Evolutionary conservation across 2,329 filamentous ascomycete genomes (phyloP).

Genomic region (Clarireedia hainanense): DNA sequence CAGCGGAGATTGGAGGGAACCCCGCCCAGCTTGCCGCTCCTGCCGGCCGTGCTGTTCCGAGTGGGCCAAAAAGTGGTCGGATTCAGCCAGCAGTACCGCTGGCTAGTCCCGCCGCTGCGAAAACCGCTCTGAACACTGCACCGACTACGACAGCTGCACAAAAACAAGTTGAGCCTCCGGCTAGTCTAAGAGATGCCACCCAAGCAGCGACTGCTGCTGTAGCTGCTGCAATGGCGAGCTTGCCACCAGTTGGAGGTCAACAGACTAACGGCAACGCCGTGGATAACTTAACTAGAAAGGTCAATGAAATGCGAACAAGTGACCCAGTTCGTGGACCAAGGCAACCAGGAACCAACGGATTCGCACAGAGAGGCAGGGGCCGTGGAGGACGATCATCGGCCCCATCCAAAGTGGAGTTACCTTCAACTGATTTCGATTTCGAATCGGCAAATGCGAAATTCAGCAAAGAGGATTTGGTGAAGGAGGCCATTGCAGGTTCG

Average conservation of each 20-base stretch:
- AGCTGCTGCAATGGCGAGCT: constrained; percentile 72
- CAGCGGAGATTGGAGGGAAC: constrained; percentile 41
- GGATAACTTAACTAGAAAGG: constrained; percentile 66
- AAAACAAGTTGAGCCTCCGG: constrained; percentile 28
- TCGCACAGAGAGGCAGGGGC: constrained; percentile 33
- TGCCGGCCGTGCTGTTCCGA: constrained; percentile 22
- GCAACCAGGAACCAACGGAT: constrained; percentile 36
- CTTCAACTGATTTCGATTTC: constrained; percentile 88
- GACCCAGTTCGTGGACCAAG: constrained; percentile 44
- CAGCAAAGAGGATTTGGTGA: constrained; percentile 75
- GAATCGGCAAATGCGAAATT: constrained; percentile 79
- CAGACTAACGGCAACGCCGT: constrained; percentile 38
- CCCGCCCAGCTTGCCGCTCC: constrained; percentile 14
- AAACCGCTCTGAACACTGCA: constrained; percentile 33
- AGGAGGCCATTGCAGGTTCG: constrained; percentile 80
- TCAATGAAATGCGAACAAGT: constrained; percentile 68
- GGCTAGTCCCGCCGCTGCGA: constrained; percentile 30
- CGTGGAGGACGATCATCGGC: constrained; percentile 35
- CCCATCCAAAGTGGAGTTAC: constrained; percentile 72
- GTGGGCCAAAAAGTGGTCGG: constrained; percentile 39
- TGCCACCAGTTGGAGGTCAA: constrained; percentile 34
- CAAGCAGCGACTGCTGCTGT: constrained; percentile 69
- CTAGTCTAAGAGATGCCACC: constrained; percentile 57
- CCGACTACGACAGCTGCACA: constrained; percentile 16
- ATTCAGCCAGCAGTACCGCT: constrained; percentile 61